phyloP scores from a whole-genome alignment of 176 grass and related monocot genomes.

The Eragrostis curvula region DNA sequence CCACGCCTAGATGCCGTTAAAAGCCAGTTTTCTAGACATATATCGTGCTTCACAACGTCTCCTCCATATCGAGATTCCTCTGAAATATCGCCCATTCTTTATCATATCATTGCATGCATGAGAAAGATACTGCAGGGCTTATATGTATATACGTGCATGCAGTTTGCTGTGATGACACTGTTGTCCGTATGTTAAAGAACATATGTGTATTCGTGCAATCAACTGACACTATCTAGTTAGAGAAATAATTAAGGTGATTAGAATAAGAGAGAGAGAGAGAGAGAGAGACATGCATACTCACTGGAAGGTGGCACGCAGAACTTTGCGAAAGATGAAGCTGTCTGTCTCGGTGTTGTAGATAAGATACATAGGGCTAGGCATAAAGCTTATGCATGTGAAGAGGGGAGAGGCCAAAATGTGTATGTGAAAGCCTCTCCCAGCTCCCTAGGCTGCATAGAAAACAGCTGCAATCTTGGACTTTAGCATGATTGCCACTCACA shows the following conservation, averaged over 20 bases:
- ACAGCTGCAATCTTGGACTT: conserved; percentile 63
- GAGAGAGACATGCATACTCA: conserved; percentile 1
- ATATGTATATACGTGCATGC: conserved; percentile 23
- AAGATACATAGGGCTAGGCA: conserved; percentile 31
- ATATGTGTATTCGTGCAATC: conserved; percentile 52
- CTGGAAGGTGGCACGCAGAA: conserved; percentile 41
- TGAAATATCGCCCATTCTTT: conserved; percentile 49
- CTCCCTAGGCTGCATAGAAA: conserved; percentile 58
- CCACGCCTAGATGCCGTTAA: conserved; percentile 54
- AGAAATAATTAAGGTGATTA: conserved; percentile 38
- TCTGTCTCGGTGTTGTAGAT: conserved; percentile 30
- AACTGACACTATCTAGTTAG: conserved; percentile 43
- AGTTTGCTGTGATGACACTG: conserved; percentile 38
- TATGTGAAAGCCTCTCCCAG: conserved; percentile 32
- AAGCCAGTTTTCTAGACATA: conserved; percentile 61
- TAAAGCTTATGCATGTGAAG: conserved; percentile 62
- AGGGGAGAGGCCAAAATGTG: conserved; percentile 41
- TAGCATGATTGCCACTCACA: conserved; percentile 55
- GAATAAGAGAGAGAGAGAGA: conserved; percentile 21
- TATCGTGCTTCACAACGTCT: conserved; percentile 42
- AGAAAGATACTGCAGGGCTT: conserved; percentile 47
- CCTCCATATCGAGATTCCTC: conserved; percentile 49
- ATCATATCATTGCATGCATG: conserved; percentile 44
- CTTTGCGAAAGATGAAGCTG: conserved; percentile 54
- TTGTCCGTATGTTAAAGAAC: conserved; percentile 45